Conservation (phyloP, 208 protist species). For the Leishmania tropica region DNA sequence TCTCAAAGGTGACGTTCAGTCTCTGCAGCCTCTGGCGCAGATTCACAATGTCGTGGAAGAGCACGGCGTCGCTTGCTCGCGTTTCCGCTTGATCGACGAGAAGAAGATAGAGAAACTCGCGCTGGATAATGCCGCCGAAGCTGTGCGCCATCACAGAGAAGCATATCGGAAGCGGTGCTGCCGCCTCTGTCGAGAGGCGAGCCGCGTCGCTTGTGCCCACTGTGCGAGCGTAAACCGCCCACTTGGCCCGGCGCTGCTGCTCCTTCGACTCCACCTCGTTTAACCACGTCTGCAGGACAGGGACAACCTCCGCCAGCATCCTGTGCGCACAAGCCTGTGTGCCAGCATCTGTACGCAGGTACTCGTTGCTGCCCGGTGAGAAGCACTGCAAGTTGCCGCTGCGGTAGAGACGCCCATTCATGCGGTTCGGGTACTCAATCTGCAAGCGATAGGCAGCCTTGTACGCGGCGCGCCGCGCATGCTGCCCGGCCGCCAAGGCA, state of each 20-base stretch:
- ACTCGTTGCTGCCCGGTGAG: conserved; percentile 50
- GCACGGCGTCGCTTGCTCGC: conserved; percentile 9
- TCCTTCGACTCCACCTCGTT: conserved; percentile 27
- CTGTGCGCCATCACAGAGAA: conserved; percentile 74
- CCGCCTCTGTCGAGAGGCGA: conserved; percentile 5
- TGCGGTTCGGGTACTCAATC: conserved; percentile 25
- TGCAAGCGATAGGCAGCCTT: conserved; percentile 18
- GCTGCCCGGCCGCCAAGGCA: conserved; percentile 8
- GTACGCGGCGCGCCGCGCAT: conserved; percentile 12
- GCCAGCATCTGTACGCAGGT: conserved; percentile 39
- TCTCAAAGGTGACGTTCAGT: conserved; percentile 47
- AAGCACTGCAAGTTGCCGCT: conserved; percentile 57
- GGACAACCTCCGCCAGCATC: conserved; percentile 53
- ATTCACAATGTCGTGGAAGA: conserved; percentile 24
- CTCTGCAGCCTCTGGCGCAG: conserved; percentile 35
- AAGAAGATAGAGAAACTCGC: conserved; percentile 66
- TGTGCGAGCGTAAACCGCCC: conserved; percentile 12
- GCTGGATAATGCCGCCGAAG: conserved; percentile 70
- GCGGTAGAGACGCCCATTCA: conserved; percentile 38
- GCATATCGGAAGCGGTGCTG: conserved; percentile 32
- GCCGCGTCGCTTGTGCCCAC: conserved; percentile 15
- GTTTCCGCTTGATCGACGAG: conserved; percentile 33
- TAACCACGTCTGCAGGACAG: conserved; percentile 53
- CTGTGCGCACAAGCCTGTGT: conserved; percentile 44
- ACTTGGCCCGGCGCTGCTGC: conserved; percentile 17